These are phyloP conservation scores for Eimeria zaria DNA, from an alignment of 169 alveolate genomes.

Conservation along the genomic window DNA sequence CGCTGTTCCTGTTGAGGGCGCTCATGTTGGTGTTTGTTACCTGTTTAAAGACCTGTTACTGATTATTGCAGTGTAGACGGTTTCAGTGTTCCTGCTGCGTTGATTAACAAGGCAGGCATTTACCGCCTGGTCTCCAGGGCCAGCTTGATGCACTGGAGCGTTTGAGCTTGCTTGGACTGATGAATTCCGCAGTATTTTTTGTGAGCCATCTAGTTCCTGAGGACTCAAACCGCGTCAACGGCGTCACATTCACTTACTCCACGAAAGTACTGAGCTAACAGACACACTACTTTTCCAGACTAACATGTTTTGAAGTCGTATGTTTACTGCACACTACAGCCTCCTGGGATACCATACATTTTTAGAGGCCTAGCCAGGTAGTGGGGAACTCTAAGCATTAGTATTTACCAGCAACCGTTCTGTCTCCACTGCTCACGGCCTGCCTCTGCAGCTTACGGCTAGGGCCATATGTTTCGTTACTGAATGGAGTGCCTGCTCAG, in stretches of 20 bases:
- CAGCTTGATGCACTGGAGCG: neutral
- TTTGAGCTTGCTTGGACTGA: neutral
- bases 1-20: neutral
- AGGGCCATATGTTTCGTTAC: neutral
- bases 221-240: neutral
- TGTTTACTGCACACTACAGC: neutral
- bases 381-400: neutral
- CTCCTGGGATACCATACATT: neutral
- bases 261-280: neutral
- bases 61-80: neutral
- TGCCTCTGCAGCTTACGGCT: neutral
- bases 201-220: neutral
- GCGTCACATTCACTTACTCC: neutral
- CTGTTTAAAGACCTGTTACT: neutral
- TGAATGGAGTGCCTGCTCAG: neutral
- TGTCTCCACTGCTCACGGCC: neutral
- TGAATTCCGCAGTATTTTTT: slow-evolving; percentile 1
- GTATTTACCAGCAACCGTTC: neutral
- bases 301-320: neutral
- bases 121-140: neutral
- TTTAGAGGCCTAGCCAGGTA: neutral
- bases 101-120: neutral
- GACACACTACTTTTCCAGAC: neutral
- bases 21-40: neutral
- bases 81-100: neutral